These are phyloP conservation scores for Tillandsia leiboldiana DNA, from an alignment of 176 grass and related monocot species.

Conservation along the genomic window DNA sequence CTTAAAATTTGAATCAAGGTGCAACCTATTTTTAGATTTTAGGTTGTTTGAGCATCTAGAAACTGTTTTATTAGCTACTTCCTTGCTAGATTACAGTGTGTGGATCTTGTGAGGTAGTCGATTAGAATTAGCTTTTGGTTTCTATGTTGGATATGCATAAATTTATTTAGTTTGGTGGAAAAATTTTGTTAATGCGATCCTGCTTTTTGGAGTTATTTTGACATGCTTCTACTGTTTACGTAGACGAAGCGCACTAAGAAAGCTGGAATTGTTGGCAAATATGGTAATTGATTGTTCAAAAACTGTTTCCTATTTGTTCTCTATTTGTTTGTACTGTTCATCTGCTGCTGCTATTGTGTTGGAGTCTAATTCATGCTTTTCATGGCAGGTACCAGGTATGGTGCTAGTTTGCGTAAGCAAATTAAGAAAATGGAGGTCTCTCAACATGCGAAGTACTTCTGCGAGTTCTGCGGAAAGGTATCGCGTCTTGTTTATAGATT, in stretches of 20 bases:
- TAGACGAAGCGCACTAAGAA: conserved; percentile 97
- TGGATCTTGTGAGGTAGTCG: neutral
- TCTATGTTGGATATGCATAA: neutral
- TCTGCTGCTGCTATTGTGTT: neutral
- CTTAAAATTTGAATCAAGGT: neutral
- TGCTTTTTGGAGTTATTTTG: neutral
- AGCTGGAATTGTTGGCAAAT: conserved; percentile 86
- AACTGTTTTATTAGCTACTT: neutral
- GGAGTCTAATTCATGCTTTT: neutral
- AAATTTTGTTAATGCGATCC: neutral
- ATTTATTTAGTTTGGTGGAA: no score
- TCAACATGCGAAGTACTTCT: conserved; percentile 91
- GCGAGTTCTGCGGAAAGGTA: conserved; percentile 91
- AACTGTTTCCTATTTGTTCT: neutral
- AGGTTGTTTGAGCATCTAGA: neutral
- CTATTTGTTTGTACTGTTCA: neutral
- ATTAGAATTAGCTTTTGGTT: neutral
- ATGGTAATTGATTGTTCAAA: conserved; percentile 34
- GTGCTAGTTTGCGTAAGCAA: conserved; percentile 95
- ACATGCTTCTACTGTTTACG: neutral
- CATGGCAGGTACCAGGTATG: conserved; percentile 71
- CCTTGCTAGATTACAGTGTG: neutral
- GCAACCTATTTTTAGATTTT: neutral
- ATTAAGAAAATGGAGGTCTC: conserved; percentile 99
- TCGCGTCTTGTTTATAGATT: neutral